These are phyloP conservation scores for Penicillium soppii DNA, from an alignment of 495 filamentous ascomycete species.

Conservation along the genomic window DNA sequence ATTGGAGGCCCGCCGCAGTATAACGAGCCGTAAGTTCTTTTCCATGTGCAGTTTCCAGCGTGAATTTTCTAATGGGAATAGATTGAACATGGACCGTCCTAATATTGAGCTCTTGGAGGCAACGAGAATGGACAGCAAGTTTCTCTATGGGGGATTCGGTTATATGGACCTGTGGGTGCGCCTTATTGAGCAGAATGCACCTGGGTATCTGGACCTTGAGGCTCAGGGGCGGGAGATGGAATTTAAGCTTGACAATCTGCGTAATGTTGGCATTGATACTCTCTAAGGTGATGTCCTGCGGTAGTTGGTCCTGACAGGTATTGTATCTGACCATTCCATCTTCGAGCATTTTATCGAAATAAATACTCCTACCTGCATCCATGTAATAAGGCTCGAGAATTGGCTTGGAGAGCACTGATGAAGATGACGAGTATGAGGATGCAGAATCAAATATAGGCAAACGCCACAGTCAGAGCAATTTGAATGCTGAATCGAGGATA, in stretches of 20 bases:
- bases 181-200: constrained; percentile 9
- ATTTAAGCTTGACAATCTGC: constrained; percentile 1
- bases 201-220: constrained; percentile 10
- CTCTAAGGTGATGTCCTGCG: too few species aligned
- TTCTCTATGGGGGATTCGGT: constrained; percentile 5
- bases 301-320: too few species aligned
- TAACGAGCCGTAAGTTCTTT: constrained; percentile 7
- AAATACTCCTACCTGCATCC: too few species aligned
- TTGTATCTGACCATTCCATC: too few species aligned
- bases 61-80: not conserved
- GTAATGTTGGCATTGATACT: too few species aligned
- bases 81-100: constrained; percentile 10
- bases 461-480: too few species aligned
- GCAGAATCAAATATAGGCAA: too few species aligned
- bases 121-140: constrained; percentile 6
- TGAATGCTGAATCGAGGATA: too few species aligned
- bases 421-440: too few species aligned
- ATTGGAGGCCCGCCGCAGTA: constrained; percentile 4
- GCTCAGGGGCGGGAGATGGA: constrained; percentile 10
- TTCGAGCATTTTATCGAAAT: too few species aligned
- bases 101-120: constrained; percentile 10
- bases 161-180: constrained; percentile 6
- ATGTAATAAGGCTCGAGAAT: too few species aligned
- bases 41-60: not conserved
- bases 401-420: too few species aligned